phyloP scores from a whole-genome alignment of 169 alveolate genomes.

The Plasmodium cynomolgi region DNA sequence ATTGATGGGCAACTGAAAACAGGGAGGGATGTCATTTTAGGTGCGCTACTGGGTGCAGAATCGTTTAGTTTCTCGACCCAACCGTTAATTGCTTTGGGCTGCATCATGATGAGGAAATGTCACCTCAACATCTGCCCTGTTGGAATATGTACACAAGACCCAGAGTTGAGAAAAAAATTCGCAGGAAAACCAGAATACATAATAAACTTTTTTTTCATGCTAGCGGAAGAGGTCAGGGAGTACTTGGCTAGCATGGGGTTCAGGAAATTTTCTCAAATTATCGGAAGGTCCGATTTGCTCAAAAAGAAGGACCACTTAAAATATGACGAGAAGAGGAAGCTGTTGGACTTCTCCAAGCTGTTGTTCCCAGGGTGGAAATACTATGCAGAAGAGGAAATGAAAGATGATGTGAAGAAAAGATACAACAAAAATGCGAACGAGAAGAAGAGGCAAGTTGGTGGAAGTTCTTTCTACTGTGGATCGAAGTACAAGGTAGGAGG shows the following conservation, averaged over 20 bases:
- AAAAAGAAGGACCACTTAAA: conserved; percentile 69
- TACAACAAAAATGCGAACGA: not conserved
- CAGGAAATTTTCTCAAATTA: conserved; percentile 72
- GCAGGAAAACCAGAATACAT: conserved; percentile 87
- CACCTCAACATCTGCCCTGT: conserved; percentile 88
- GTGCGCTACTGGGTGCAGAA: conserved; percentile 87
- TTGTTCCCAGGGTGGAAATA: conserved; percentile 77
- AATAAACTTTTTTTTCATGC: conserved; percentile 83
- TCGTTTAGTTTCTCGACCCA: conserved; percentile 85
- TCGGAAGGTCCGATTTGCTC: conserved; percentile 75
- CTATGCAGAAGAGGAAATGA: conserved; percentile 70
- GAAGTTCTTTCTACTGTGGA: not conserved
- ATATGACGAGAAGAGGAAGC: conserved; percentile 69
- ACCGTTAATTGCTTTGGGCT: conserved; percentile 85
- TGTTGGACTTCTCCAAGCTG: conserved; percentile 65
- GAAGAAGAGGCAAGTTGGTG: not conserved
- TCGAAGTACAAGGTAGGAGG: conserved; percentile 21
- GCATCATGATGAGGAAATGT: conserved; percentile 89
- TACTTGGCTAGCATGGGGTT: conserved; percentile 83
- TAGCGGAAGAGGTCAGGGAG: conserved; percentile 83
- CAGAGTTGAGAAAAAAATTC: conserved; percentile 83
- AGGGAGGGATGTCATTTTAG: conserved; percentile 85
- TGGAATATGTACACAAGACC: conserved; percentile 88
- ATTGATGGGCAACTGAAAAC: conserved; percentile 86
- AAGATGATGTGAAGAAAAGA: conserved; percentile 14